Evolutionary conservation across 352 stramenopile genomes (phyloP).

Genomic region (Phytopythium aichiense): DNA sequence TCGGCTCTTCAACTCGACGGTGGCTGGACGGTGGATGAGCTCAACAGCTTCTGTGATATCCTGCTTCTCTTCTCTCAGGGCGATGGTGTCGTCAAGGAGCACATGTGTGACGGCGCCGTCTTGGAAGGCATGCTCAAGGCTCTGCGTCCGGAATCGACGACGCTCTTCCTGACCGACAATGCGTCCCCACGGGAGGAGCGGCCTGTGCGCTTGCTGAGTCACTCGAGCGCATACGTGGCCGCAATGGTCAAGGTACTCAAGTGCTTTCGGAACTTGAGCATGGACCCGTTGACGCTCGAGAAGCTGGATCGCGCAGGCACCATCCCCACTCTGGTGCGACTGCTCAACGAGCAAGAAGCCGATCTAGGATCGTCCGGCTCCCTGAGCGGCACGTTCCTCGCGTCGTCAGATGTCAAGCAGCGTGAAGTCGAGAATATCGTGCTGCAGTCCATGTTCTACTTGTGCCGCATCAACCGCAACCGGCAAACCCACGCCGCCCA

Average conservation of each 20-base stretch:
- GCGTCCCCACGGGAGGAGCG: slow-evolving; percentile 9
- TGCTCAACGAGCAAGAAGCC: slow-evolving; percentile 58
- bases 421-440: slow-evolving; percentile 91
- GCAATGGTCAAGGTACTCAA: slow-evolving; percentile 82
- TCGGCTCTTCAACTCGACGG: not conserved
- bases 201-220: not conserved
- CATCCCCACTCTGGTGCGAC: slow-evolving; percentile 78
- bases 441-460: slow-evolving; percentile 91
- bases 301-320: slow-evolving; percentile 85
- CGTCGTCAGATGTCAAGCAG: slow-evolving; percentile 30
- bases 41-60: slow-evolving; percentile 84
- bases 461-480: slow-evolving; percentile 91
- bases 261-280: slow-evolving; percentile 86
- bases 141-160: slow-evolving; percentile 23
- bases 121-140: slow-evolving; percentile 64
- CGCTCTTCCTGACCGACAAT: slow-evolving; percentile 11
- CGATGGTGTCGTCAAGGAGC: slow-evolving; percentile 90
- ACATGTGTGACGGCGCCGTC: slow-evolving; percentile 85
- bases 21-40: slow-evolving; percentile 58
- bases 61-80: slow-evolving; percentile 91
- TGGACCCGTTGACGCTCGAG: slow-evolving; percentile 89
- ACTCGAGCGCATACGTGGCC: slow-evolving; percentile 46
- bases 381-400: slow-evolving; percentile 7
- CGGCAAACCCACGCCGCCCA: slow-evolving; percentile 87
- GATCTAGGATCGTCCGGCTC: not conserved